A percentile compares a stretch with the other conserved stretches of the same genome.
These are phyloP conservation scores for Erythrophleum fordii DNA, from an alignment of 306 rosid species.

Conservation along the genomic window DNA sequence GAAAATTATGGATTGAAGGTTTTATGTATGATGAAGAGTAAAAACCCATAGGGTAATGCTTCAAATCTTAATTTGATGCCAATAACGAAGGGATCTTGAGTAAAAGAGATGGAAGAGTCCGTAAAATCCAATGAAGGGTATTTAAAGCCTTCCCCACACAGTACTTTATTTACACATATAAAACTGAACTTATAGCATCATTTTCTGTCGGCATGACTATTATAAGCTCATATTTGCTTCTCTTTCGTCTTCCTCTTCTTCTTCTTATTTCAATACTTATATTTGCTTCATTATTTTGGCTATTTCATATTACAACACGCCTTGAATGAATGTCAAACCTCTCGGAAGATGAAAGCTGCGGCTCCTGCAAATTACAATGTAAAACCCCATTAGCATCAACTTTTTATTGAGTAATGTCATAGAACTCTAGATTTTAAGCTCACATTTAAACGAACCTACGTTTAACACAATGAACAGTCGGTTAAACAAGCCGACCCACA, in stretches of 20 bases:
- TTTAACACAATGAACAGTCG: too few species aligned
- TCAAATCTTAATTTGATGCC: too few species aligned
- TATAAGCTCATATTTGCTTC: background rate
- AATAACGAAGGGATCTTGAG: too few species aligned
- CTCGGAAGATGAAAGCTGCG: conserved; percentile 59
- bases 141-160: too few species aligned
- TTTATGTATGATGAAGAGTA: too few species aligned
- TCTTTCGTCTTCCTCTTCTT: too few species aligned
- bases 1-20: too few species aligned
- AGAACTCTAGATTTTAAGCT: background rate
- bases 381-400: conserved; percentile 26
- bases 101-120: too few species aligned
- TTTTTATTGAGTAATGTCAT: background rate
- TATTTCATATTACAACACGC: conserved; percentile 39
- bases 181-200: background rate
- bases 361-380: conserved; percentile 49
- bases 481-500: too few species aligned
- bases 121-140: too few species aligned
- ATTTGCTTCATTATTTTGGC: background rate
- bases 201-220: background rate
- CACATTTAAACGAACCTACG: too few species aligned
- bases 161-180: background rate
- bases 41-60: too few species aligned
- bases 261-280: background rate
- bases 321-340: conserved; percentile 51